Percentiles rank a stretch among this genome's conserved stretches.
These are phyloP conservation scores for Botryosphaeria dothidea DNA, from an alignment of 2,329 filamentous ascomycete genomes.

Conservation along the genomic window DNA sequence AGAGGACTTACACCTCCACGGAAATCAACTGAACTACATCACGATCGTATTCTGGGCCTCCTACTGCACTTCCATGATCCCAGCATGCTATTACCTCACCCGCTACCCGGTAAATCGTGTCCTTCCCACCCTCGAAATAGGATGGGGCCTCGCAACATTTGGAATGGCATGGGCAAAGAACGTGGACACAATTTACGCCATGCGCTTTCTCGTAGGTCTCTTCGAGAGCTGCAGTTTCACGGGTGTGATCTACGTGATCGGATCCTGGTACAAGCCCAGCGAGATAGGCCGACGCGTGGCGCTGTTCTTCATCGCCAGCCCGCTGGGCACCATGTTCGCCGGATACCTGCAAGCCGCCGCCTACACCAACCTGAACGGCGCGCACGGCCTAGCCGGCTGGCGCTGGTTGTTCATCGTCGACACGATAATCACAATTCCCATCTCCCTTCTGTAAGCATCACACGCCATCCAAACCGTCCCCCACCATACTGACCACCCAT, in stretches of 20 bases:
- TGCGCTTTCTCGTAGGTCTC: slow-evolving; percentile 41
- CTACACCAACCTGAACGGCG: slow-evolving; percentile 33
- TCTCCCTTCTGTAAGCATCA: slow-evolving; percentile 20
- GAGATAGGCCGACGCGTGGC: slow-evolving; percentile 35
- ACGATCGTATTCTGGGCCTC: slow-evolving; percentile 36
- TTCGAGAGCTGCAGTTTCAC: slow-evolving; percentile 34
- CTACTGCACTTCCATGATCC: slow-evolving; percentile 45
- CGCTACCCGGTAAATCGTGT: slow-evolving; percentile 27
- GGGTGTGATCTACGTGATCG: slow-evolving; percentile 41
- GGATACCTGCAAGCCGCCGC: slow-evolving; percentile 36
- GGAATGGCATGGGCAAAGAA: slow-evolving; percentile 26
- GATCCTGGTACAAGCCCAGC: slow-evolving; percentile 46
- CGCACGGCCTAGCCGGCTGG: slow-evolving; percentile 28
- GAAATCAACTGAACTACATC: slow-evolving; percentile 23
- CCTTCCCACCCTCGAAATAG: slow-evolving; percentile 26
- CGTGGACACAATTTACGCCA: slow-evolving; percentile 23
- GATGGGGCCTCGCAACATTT: slow-evolving; percentile 29
- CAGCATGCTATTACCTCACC: slow-evolving; percentile 42
- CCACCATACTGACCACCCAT: neutral
- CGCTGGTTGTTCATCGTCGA: slow-evolving; percentile 36
- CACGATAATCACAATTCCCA: slow-evolving; percentile 44
- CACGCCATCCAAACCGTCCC: neutral
- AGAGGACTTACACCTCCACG: slow-evolving; percentile 22
- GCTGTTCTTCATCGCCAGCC: slow-evolving; percentile 34
- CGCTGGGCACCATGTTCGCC: slow-evolving; percentile 36